phyloP scores from a whole-genome alignment of 257 asterid species.

The Nicotiana tomentosiformis region DNA sequence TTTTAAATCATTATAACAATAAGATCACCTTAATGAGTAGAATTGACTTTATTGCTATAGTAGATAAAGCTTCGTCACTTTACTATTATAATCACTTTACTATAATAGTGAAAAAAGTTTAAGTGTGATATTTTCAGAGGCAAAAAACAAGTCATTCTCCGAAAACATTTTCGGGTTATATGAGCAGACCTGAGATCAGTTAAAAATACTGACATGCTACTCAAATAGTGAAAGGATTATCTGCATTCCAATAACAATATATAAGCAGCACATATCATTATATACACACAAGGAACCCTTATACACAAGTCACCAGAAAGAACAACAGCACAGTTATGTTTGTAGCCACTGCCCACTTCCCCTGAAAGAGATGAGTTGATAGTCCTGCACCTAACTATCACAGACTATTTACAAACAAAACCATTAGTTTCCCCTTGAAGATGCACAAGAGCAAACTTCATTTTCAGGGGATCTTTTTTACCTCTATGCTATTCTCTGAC shows the following conservation, averaged over 20 bases:
- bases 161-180: neutral
- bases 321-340: neutral
- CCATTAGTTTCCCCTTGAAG: neutral
- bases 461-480: neutral
- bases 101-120: no score
- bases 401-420: constrained; percentile 7
- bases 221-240: neutral
- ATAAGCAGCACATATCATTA: neutral
- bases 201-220: neutral
- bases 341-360: neutral
- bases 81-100: no score
- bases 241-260: neutral
- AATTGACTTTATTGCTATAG: no score
- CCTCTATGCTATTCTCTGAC: constrained; percentile 3
- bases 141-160: neutral
- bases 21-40: no score
- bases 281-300: constrained; percentile 1
- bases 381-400: constrained; percentile 10
- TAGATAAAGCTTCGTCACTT: no score
- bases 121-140: no score
- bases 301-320: neutral
- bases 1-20: no score
- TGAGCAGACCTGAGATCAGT: neutral
- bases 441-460: neutral
- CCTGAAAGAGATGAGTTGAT: neutral